phyloP scores from a whole-genome alignment of 2,329 filamentous ascomycete genomes.

The Apiospora marii region DNA sequence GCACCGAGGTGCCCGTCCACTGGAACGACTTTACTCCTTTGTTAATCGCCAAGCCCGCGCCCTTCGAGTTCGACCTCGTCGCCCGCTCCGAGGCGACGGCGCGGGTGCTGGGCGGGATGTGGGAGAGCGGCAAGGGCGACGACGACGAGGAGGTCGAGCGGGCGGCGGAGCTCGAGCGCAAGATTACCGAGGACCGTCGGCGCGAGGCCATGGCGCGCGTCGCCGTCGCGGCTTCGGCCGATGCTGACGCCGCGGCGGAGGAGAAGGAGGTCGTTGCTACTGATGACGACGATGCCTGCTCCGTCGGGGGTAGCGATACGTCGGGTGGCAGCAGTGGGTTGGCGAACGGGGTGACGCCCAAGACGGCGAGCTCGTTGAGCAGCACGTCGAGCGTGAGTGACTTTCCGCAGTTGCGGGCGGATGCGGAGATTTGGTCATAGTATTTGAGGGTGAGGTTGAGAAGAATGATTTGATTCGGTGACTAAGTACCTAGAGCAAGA shows the following conservation, averaged over 20 bases:
- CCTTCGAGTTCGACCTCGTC: slow-evolving; percentile 48
- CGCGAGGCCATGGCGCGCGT: not conserved
- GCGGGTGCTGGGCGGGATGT: slow-evolving; percentile 44
- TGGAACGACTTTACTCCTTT: slow-evolving; percentile 54
- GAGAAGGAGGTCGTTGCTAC: not conserved
- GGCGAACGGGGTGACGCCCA: not conserved
- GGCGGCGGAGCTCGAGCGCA: not conserved
- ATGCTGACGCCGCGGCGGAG: not conserved
- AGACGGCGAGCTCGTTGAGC: slow-evolving; percentile 1
- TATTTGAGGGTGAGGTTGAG: too few relatives aligned
- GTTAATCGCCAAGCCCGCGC: slow-evolving; percentile 52
- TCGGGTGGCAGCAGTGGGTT: not conserved
- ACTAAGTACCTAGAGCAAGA: not conserved
- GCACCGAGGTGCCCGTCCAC: slow-evolving; percentile 46
- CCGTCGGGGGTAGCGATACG: slow-evolving; percentile 11
- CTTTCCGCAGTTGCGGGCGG: not conserved
- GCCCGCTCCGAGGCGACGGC: slow-evolving; percentile 39
- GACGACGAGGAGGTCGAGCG: slow-evolving; percentile 40
- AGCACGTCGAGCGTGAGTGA: slow-evolving; percentile 8
- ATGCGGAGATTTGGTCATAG: slow-evolving; percentile 1
- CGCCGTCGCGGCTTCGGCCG: not conserved
- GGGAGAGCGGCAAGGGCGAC: slow-evolving; percentile 44
- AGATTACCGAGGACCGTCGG: not conserved
- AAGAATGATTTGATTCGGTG: not conserved
- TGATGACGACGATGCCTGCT: not conserved